Percentiles rank a stretch among this genome's conserved stretches.
Conservation (phyloP, 352 stramenopile species). For the Globisporangium paroecandrum region DNA sequence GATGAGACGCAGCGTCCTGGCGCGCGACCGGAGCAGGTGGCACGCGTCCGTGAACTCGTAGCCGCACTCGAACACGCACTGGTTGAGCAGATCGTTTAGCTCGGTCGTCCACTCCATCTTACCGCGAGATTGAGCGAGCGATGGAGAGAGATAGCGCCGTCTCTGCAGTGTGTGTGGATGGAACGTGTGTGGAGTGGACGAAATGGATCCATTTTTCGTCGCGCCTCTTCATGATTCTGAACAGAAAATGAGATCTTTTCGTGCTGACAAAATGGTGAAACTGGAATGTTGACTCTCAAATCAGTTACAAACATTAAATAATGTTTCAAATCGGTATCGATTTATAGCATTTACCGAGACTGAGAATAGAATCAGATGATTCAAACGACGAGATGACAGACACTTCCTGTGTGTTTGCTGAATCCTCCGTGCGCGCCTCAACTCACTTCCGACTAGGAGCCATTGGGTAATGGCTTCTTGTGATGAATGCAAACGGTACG, state of each 20-base stretch:
- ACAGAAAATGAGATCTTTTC: neutral
- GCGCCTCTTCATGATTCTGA: conserved; percentile 3
- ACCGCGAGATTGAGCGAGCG: neutral
- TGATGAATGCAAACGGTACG: neutral
- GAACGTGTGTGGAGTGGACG: neutral
- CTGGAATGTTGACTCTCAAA: neutral
- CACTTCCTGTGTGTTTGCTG: too few relatives aligned
- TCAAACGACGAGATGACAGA: neutral
- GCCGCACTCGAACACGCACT: conserved; percentile 70
- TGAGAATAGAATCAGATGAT: neutral
- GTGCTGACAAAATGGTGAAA: neutral
- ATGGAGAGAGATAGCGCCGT: neutral
- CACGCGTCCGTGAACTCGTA: conserved; percentile 64
- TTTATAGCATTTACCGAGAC: neutral
- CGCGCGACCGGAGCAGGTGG: conserved; percentile 35
- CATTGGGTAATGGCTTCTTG: neutral
- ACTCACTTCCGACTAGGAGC: neutral
- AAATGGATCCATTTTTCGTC: neutral
- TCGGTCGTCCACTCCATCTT: conserved; percentile 64
- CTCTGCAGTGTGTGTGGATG: neutral
- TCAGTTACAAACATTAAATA: neutral
- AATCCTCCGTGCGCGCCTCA: neutral
- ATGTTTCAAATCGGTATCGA: neutral
- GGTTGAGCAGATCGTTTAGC: conserved; percentile 62
- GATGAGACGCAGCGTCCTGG: conserved; percentile 39